A percentile compares a stretch with the other conserved stretches of the same genome.
phyloP scores from a whole-genome alignment of 805 yeast species.

The Cyberlindnera maritima region DNA sequence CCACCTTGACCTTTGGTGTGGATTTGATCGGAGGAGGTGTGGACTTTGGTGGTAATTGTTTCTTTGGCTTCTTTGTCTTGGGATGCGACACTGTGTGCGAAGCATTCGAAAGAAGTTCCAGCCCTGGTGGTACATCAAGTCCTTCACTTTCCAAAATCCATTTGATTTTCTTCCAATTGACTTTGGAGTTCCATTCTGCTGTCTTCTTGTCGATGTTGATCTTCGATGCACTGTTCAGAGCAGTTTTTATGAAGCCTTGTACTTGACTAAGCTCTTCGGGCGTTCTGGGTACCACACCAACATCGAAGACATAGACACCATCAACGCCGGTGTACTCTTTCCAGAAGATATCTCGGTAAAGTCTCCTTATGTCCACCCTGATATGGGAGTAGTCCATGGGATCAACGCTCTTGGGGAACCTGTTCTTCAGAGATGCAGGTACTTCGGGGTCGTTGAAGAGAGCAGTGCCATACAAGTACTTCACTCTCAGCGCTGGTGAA shows the following conservation, averaged over 20 bases:
- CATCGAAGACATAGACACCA: conserved; percentile 24
- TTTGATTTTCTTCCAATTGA: conserved; percentile 19
- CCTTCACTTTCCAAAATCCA: conserved; percentile 11
- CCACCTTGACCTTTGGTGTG: neutral
- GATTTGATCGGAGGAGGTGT: too few species aligned
- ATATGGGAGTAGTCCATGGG: conserved; percentile 21
- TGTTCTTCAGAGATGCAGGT: conserved; percentile 1
- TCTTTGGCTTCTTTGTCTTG: too few species aligned
- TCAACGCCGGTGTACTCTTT: conserved; percentile 15
- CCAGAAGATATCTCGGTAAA: conserved; percentile 13
- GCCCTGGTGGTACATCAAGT: conserved; percentile 6
- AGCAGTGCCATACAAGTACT: conserved; percentile 15
- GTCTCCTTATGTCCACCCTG: conserved; percentile 18
- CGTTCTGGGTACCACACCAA: conserved; percentile 16
- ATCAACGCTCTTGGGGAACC: conserved; percentile 14
- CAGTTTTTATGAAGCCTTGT: conserved; percentile 1
- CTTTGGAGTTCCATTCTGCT: conserved; percentile 5
- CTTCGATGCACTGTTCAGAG: conserved; percentile 6
- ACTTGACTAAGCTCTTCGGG: conserved; percentile 8
- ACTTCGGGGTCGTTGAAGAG: conserved; percentile 17
- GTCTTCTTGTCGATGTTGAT: neutral
- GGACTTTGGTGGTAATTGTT: too few species aligned
- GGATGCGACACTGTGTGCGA: too few species aligned
- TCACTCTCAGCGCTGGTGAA: conserved; percentile 23
- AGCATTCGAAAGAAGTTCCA: neutral